Base-by-base conservation (phyloP, 805 yeast genomes). In the Phaffomyces thermotolerans region DNA sequence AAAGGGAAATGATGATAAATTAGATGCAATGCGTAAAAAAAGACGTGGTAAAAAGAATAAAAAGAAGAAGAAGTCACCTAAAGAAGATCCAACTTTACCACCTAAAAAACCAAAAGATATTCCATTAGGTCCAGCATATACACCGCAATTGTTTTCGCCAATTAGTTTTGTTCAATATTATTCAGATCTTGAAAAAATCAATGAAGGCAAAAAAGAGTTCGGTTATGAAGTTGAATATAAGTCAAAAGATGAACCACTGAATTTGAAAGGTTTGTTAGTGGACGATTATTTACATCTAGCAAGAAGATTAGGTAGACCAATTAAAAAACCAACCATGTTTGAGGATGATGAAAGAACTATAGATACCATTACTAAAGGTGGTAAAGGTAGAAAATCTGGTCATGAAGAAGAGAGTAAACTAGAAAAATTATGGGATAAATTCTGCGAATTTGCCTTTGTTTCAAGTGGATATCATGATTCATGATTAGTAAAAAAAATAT, bases 41-140 rank as follows among this genome's bases (percentile, higher is more conserved):
- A 18, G 22, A 18, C 15, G 15, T 30, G 32, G 32, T 30, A 30
- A 33, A 33, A 33, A 33, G 20, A 37, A 41, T 27, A 49, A 46
- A 34, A 58, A 56, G 46, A 50, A 51, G 45, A 50, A 57, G 42
- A 62, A 53, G 42, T 52, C 51, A 37, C 56, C 52, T 33, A 57
- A 51, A 32, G 54, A 54, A 33, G 95, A 86, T 60, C 78, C 73
- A 44, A 76, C 91, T 0, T 44, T 74, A 66, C 68, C 95, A 72
- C 34, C 75, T 67, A 41, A 66, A 63, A 81, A 71, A 75, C 91
- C 93, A 5, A 52, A 50, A 3, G 59, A 63, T 13, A 45, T 66
- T 18, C 69, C 75, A 1, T 59, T 81, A 33, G 96, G 96, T 0
- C 96, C 95, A 2, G 96, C 82, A 0, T 85, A 81, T 58, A 63